Conservation (phyloP, 1,284 basidiomycete species). For the Inonotus hispidus region DNA sequence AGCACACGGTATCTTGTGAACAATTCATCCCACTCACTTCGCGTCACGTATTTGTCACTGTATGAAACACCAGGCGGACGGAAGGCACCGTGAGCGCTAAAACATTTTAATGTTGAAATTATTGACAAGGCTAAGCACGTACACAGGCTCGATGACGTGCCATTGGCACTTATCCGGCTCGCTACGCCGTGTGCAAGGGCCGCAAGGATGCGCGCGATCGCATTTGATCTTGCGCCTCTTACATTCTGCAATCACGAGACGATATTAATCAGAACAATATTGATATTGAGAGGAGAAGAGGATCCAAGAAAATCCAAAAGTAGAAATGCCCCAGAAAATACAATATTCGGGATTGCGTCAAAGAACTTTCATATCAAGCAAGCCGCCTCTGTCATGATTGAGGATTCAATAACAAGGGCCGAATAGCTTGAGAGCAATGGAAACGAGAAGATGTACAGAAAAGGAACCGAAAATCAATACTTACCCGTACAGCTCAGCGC, state of each 20-base stretch:
- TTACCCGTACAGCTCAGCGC: slow-evolving; percentile 74
- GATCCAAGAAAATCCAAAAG: background rate
- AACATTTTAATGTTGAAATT: background rate
- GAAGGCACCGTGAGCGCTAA: slow-evolving; percentile 1
- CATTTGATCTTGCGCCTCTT: slow-evolving; percentile 60
- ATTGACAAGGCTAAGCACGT: slow-evolving; percentile 24
- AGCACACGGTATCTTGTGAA: slow-evolving; percentile 24
- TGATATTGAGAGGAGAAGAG: background rate
- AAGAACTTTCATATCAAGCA: slow-evolving; percentile 8
- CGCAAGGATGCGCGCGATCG: slow-evolving; percentile 53
- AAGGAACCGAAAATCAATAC: slow-evolving; percentile 23
- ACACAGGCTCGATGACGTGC: slow-evolving; percentile 54
- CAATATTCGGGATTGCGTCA: background rate
- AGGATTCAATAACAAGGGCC: slow-evolving; percentile 16
- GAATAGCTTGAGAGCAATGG: slow-evolving; percentile 11
- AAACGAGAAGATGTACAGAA: background rate
- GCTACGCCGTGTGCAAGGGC: slow-evolving; percentile 47
- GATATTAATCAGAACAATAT: slow-evolving; percentile 9
- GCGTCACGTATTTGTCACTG: slow-evolving; percentile 53
- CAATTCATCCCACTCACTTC: slow-evolving; percentile 48
- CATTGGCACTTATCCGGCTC: slow-evolving; percentile 53
- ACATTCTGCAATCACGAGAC: slow-evolving; percentile 38
- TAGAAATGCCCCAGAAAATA: background rate
- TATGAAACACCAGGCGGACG: slow-evolving; percentile 11
- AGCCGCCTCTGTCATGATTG: slow-evolving; percentile 9